A percentile compares a stretch with the other conserved stretches of the same genome.
These are phyloP conservation scores for Curvularia sp. DNA, from an alignment of 2,329 filamentous ascomycete species.

Conservation along the genomic window DNA sequence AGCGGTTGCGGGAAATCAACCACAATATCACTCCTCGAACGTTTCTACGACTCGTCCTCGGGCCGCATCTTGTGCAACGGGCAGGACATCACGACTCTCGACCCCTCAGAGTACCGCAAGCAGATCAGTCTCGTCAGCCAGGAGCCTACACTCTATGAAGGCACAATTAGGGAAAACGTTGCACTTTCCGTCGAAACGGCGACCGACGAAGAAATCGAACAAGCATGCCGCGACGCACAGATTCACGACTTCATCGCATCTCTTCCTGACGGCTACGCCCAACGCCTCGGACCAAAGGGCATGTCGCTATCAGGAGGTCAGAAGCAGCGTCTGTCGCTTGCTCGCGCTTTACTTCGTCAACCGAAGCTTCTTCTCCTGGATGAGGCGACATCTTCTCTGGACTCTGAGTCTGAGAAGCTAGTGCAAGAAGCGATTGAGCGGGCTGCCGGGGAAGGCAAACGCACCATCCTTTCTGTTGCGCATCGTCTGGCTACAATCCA, in stretches of 20 bases:
- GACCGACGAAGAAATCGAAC: constrained; percentile 40
- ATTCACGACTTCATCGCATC: constrained; percentile 51
- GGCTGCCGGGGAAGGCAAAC: constrained; percentile 32
- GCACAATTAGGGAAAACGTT: constrained; percentile 53
- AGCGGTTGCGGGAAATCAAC: constrained; percentile 76
- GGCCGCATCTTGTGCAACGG: constrained; percentile 68
- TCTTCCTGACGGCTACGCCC: constrained; percentile 47
- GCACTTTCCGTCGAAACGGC: constrained; percentile 43
- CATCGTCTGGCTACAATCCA: constrained; percentile 50
- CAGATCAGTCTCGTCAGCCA: constrained; percentile 56
- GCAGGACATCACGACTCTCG: constrained; percentile 47
- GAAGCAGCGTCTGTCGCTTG: constrained; percentile 47
- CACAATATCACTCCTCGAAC: constrained; percentile 66
- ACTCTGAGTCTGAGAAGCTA: constrained; percentile 46
- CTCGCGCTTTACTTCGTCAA: constrained; percentile 44
- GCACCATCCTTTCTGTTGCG: constrained; percentile 48
- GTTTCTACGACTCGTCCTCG: constrained; percentile 72
- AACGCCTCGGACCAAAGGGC: constrained; percentile 48
- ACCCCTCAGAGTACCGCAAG: constrained; percentile 51
- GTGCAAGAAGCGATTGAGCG: constrained; percentile 48
- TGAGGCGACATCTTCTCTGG: constrained; percentile 46
- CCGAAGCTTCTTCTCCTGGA: constrained; percentile 47
- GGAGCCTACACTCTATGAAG: constrained; percentile 57
- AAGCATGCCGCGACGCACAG: constrained; percentile 47
- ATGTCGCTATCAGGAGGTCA: constrained; percentile 47